Percentiles rank a stretch among this genome's conserved stretches.
phyloP scores from a whole-genome alignment of 2,329 filamentous ascomycete species.

The Fonsecaea pedrosoi region DNA sequence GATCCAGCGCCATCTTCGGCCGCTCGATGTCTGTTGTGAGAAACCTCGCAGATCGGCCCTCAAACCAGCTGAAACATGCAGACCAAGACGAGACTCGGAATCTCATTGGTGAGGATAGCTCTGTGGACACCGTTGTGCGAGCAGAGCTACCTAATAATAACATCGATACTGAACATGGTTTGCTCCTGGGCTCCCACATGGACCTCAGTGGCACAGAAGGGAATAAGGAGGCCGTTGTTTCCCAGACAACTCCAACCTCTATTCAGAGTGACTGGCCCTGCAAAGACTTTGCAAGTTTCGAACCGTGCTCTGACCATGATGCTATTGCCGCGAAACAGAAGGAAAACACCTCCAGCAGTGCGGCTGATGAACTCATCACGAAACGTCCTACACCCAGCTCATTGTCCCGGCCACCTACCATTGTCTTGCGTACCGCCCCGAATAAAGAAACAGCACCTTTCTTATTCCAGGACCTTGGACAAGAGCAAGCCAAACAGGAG shows the following conservation, averaged over 20 bases:
- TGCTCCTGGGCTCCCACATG: not conserved
- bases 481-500: slow-evolving; percentile 27
- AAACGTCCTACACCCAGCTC: slow-evolving; percentile 19
- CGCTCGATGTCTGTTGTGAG: slow-evolving; percentile 22
- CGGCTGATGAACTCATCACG: not conserved
- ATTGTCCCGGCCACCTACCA: slow-evolving; percentile 27
- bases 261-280: slow-evolving; percentile 32
- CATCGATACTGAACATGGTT: not conserved
- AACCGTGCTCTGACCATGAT: not conserved
- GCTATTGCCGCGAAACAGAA: slow-evolving; percentile 8
- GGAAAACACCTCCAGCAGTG: not conserved
- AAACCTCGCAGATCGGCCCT: slow-evolving; percentile 24
- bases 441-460: slow-evolving; percentile 32
- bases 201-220: not conserved
- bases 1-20: slow-evolving; percentile 22
- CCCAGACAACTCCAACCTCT: slow-evolving; percentile 5
- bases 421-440: slow-evolving; percentile 27
- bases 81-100: slow-evolving; percentile 22
- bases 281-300: slow-evolving; percentile 34
- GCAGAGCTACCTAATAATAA: slow-evolving; percentile 27
- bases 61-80: not conserved
- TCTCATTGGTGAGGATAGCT: slow-evolving; percentile 15
- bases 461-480: slow-evolving; percentile 28
- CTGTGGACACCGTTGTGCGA: slow-evolving; percentile 9
- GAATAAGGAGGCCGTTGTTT: not conserved